A percentile compares a stretch with the other conserved stretches of the same genome.
Evolutionary conservation across 352 stramenopile genomes (phyloP).

Genomic region (Phytopythium delawarense): DNA sequence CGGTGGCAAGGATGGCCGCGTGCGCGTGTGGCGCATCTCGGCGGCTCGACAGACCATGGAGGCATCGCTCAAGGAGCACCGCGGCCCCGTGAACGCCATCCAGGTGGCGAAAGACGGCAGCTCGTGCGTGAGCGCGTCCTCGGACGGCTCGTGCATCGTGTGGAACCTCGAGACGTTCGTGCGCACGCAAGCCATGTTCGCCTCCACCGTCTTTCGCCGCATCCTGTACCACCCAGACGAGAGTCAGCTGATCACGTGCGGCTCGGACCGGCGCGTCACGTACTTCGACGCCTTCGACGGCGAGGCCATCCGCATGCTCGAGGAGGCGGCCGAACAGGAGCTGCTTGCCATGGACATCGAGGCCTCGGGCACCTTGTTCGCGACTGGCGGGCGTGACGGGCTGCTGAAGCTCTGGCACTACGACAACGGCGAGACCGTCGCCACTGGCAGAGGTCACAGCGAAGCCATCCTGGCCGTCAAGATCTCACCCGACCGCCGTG

Average conservation of each 20-base stretch:
- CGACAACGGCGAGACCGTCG: constrained; percentile 91
- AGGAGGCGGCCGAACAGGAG: constrained; percentile 87
- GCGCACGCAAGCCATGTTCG: constrained; percentile 94
- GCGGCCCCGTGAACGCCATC: constrained; percentile 91
- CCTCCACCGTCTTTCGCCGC: constrained; percentile 92
- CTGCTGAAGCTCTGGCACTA: constrained; percentile 96
- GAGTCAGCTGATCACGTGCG: constrained; percentile 94
- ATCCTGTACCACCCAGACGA: constrained; percentile 96
- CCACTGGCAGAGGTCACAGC: constrained; percentile 90
- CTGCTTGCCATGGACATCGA: constrained; percentile 94
- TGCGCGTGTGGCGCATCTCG: constrained; percentile 93
- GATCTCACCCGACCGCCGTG: constrained; percentile 91
- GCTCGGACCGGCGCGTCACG: constrained; percentile 93
- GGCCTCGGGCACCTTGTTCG: constrained; percentile 84
- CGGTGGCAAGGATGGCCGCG: constrained; percentile 92
- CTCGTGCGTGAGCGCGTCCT: constrained; percentile 72
- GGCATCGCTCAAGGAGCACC: constrained; percentile 94
- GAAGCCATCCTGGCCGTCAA: constrained; percentile 91
- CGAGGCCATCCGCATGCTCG: constrained; percentile 91
- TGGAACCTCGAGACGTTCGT: constrained; percentile 95
- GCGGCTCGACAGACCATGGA: constrained; percentile 93
- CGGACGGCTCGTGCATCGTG: constrained; percentile 92
- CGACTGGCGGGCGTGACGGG: constrained; percentile 88
- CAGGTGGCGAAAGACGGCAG: constrained; percentile 69
- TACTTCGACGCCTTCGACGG: constrained; percentile 97